Conservation (phyloP, 164 flowering plant species). For the Nymphaea colorata region DNA sequence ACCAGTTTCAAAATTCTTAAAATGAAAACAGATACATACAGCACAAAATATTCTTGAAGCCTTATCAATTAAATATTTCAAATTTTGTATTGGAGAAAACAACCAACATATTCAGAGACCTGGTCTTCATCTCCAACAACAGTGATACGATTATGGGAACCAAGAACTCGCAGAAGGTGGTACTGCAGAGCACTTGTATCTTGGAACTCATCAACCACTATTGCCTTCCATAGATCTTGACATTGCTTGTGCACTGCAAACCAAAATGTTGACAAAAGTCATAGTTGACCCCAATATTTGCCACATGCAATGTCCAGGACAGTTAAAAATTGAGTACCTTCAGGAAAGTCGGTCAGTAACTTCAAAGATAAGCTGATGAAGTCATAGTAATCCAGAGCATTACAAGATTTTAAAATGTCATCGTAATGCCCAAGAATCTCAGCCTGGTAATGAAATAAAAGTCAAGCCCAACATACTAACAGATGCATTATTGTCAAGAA, state of each 20-base stretch:
- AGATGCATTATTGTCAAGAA: conserved; percentile 1
- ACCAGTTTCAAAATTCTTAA: conserved; percentile 1
- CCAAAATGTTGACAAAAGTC: too few species aligned
- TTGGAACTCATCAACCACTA: conserved; percentile 90
- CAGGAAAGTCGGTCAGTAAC: conserved; percentile 66
- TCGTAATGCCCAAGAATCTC: conserved; percentile 52
- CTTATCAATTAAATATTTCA: background rate
- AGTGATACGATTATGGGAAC: conserved; percentile 70
- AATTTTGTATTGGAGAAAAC: background rate
- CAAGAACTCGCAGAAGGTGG: conserved; percentile 48
- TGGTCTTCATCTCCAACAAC: conserved; percentile 98
- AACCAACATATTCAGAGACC: conserved; percentile 25
- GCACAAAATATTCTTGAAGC: too few species aligned
- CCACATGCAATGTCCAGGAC: background rate
- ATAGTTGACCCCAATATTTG: too few species aligned
- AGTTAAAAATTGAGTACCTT: conserved; percentile 30
- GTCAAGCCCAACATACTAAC: conserved; percentile 13
- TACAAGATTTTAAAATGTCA: conserved; percentile 61
- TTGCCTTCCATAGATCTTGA: conserved; percentile 65
- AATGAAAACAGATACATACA: background rate
- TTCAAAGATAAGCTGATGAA: conserved; percentile 69
- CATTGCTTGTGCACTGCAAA: conserved; percentile 52
- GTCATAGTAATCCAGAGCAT: conserved; percentile 96
- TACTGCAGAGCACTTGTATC: conserved; percentile 96
- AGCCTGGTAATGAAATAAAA: conserved; percentile 34